Percentiles rank a stretch among this genome's conserved stretches.
Conservation (phyloP, 2,329 filamentous ascomycete species). For the Fusarium sarcochroum region DNA sequence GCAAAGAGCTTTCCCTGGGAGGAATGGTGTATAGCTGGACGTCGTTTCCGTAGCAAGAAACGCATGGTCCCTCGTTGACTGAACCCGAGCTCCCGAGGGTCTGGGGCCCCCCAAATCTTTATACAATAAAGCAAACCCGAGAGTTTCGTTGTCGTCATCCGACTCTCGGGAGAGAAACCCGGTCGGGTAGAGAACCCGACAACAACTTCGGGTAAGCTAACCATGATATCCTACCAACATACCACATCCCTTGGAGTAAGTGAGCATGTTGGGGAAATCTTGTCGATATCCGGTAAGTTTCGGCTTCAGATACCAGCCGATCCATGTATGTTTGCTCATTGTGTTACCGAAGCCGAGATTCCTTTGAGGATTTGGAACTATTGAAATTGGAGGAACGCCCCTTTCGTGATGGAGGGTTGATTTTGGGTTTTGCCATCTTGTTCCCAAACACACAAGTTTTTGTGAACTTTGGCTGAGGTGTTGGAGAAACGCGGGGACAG, state of each 20-base stretch:
- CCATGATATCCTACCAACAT: no score
- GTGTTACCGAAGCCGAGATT: not conserved
- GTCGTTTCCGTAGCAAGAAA: not conserved
- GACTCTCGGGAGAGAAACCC: not conserved
- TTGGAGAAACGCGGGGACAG: not conserved
- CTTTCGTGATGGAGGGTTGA: not conserved
- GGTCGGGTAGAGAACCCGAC: no score
- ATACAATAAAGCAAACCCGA: not conserved
- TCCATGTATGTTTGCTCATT: not conserved
- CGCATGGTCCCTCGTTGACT: not conserved
- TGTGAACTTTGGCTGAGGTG: not conserved
- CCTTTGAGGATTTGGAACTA: not conserved
- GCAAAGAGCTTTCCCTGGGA: constrained; percentile 11
- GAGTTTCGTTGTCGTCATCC: not conserved
- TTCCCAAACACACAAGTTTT: not conserved
- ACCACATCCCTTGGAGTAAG: no score
- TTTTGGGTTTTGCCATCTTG: not conserved
- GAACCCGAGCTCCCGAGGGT: constrained; percentile 13
- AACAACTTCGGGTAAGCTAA: no score
- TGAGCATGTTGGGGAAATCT: no score
- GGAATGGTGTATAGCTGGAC: constrained; percentile 10
- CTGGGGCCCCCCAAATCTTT: not conserved
- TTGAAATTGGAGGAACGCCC: constrained; percentile 1
- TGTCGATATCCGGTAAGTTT: no score
- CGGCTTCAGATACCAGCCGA: not conserved